Percentiles rank a stretch among this genome's conserved stretches.
Conservation (phyloP, 768 basidiomycete species). For the Amanita jacksonii region DNA sequence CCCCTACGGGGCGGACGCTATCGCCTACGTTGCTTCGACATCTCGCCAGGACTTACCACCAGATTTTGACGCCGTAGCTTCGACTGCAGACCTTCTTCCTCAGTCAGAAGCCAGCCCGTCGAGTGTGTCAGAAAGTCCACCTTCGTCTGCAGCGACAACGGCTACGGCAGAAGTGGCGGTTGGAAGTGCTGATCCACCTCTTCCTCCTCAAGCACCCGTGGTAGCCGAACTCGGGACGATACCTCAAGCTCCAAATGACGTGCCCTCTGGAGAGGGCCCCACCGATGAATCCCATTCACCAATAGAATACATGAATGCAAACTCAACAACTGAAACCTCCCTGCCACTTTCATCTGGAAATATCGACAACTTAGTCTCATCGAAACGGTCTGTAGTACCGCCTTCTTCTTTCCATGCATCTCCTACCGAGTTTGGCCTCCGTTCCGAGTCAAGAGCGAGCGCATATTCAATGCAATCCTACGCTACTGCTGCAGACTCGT, state of each 20-base stretch:
- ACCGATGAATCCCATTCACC: no score
- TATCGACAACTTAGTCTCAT: no score
- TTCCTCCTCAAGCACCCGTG: background rate
- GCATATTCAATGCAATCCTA: slow-evolving; percentile 22
- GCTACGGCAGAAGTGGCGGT: background rate
- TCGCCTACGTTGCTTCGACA: slow-evolving; percentile 48
- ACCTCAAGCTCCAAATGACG: background rate
- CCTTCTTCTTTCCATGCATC: slow-evolving; percentile 13
- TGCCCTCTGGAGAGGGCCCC: no score
- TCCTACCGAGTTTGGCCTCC: slow-evolving; percentile 9
- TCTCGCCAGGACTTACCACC: slow-evolving; percentile 43
- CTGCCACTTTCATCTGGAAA: background rate
- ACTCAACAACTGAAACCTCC: no score
- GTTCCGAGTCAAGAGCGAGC: slow-evolving; percentile 16
- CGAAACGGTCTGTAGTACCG: slow-evolving; percentile 12
- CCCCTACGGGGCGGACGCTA: slow-evolving; percentile 69
- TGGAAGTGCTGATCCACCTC: background rate
- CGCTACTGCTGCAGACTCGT: slow-evolving; percentile 24
- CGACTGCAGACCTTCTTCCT: slow-evolving; percentile 6
- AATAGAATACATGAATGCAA: no score
- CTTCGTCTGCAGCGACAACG: slow-evolving; percentile 1
- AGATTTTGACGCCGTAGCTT: slow-evolving; percentile 33
- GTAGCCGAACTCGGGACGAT: background rate
- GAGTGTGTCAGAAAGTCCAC: background rate
- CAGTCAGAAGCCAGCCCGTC: background rate